phyloP scores from a whole-genome alignment of 331 rosid species.

The Phaseolus coccineus region DNA sequence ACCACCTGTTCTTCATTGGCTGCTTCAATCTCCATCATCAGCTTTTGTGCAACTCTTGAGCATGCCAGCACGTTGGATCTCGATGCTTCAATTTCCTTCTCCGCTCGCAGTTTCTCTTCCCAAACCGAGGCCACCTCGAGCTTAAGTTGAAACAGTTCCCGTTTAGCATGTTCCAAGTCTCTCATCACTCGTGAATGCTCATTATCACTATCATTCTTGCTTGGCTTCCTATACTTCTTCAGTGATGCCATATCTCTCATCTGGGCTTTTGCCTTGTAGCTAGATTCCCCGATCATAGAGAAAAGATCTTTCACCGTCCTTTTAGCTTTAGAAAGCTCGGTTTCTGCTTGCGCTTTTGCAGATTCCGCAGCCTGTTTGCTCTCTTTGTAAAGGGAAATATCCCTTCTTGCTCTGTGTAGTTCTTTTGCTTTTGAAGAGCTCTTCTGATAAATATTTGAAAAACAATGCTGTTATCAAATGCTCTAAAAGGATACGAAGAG shows the following conservation, averaged over 20 bases:
- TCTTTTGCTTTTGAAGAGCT: constrained; percentile 3
- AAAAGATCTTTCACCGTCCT: constrained; percentile 20
- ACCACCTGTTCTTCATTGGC: constrained; percentile 22
- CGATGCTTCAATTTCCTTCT: constrained; percentile 7
- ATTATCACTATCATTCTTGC: neutral
- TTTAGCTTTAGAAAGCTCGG: constrained; percentile 19
- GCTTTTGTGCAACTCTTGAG: constrained; percentile 8
- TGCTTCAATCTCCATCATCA: constrained; percentile 16
- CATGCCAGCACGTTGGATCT: neutral
- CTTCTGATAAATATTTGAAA: constrained; percentile 1
- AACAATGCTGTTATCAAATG: neutral
- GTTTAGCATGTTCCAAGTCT: constrained; percentile 12
- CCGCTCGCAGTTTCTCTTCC: constrained; percentile 21
- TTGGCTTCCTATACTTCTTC: neutral
- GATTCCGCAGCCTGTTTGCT: neutral
- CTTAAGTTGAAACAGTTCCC: constrained; percentile 13
- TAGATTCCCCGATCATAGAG: constrained; percentile 24
- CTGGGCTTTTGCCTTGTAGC: neutral
- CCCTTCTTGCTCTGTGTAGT: constrained; percentile 14
- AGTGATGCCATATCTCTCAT: neutral
- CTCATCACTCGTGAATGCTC: constrained; percentile 6
- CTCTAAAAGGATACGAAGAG: neutral
- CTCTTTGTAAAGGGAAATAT: constrained; percentile 1
- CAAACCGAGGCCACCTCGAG: constrained; percentile 1
- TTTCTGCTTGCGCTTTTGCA: constrained; percentile 12